Conservation (phyloP, 2,329 filamentous ascomycete species). For the Colletotrichum melonis region DNA sequence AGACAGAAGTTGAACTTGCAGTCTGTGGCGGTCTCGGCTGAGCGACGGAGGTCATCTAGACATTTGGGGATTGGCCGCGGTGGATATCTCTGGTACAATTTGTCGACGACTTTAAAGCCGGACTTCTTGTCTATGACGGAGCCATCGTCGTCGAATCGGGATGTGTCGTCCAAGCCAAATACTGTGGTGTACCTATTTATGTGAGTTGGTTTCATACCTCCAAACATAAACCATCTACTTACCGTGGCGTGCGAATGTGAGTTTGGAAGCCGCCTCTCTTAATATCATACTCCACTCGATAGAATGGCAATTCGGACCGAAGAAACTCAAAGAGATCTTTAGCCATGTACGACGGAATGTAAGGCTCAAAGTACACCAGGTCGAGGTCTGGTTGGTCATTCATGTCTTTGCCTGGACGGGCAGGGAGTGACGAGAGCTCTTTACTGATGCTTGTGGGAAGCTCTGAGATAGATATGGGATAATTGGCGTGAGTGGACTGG, state of each 20-base stretch:
- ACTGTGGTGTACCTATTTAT: conserved; percentile 61
- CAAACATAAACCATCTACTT: neutral
- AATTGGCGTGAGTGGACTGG: conserved; percentile 55
- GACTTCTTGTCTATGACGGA: conserved; percentile 57
- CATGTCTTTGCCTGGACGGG: conserved; percentile 64
- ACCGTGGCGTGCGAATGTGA: conserved; percentile 67
- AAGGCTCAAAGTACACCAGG: conserved; percentile 81
- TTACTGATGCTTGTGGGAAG: conserved; percentile 52
- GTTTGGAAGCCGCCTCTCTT: conserved; percentile 73
- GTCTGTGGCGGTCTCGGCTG: conserved; percentile 74
- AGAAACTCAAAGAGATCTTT: conserved; percentile 77
- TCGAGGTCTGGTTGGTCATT: conserved; percentile 78
- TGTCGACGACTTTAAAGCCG: conserved; percentile 56
- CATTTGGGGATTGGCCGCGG: conserved; percentile 80
- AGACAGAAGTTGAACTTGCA: conserved; percentile 81
- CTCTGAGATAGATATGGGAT: conserved; percentile 62
- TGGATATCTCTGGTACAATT: conserved; percentile 63
- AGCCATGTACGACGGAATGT: conserved; percentile 68
- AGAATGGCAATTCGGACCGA: conserved; percentile 78
- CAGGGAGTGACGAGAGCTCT: conserved; percentile 59
- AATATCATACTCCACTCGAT: conserved; percentile 79
- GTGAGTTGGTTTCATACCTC: neutral
- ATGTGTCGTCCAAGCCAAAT: conserved; percentile 71
- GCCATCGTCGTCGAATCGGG: conserved; percentile 62
- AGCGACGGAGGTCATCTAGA: conserved; percentile 70